phyloP scores from a whole-genome alignment of 139 green algal genomes.

The Chlamydomonas eustigma region DNA sequence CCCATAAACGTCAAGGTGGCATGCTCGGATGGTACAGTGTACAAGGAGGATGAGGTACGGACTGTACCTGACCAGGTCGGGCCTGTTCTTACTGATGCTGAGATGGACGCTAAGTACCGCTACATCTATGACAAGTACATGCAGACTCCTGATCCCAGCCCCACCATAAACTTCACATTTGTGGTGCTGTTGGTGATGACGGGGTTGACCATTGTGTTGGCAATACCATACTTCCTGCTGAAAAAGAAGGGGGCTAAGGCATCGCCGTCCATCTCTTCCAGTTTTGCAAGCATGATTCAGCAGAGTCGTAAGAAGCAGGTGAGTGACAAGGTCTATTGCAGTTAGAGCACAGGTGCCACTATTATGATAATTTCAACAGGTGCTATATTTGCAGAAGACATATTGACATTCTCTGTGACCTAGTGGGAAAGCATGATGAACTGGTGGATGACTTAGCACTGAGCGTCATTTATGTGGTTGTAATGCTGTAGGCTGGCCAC shows the following conservation, averaged over 20 bases:
- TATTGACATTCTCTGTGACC: no score
- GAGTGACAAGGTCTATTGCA: not conserved
- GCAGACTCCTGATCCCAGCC: constrained; percentile 38
- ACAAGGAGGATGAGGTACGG: constrained; percentile 15
- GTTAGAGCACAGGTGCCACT: no score
- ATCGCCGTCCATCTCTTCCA: constrained; percentile 25
- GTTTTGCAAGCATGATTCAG: constrained; percentile 49
- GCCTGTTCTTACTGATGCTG: constrained; percentile 40
- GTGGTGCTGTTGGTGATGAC: constrained; percentile 47
- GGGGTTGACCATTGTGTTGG: constrained; percentile 50
- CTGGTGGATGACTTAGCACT: no score
- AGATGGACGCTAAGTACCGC: constrained; percentile 54
- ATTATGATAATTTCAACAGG: no score
- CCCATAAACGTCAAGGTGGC: constrained; percentile 29
- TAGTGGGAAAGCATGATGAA: no score
- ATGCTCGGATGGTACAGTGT: constrained; percentile 46
- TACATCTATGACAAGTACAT: constrained; percentile 50
- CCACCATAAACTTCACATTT: constrained; percentile 54
- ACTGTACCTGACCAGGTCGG: constrained; percentile 7
- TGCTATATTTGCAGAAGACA: no score
- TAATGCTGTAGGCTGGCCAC: no score
- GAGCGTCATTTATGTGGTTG: no score
- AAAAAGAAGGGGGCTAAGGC: constrained; percentile 18
- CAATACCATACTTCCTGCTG: constrained; percentile 56
- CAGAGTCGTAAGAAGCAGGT: constrained; percentile 53